Conservation (phyloP, 305 asterid genomes). For the Coffea humblotiana region DNA sequence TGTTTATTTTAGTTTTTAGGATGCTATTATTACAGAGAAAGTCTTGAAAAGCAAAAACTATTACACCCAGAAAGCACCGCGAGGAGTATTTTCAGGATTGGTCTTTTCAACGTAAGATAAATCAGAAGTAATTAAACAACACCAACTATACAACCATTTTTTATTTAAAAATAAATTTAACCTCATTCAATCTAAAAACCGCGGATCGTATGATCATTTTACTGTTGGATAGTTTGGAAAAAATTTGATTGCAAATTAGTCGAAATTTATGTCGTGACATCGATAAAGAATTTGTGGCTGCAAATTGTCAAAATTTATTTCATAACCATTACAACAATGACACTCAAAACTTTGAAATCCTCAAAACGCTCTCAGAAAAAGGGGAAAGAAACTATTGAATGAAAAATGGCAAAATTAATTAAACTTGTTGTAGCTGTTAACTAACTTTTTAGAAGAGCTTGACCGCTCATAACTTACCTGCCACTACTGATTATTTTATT, state of each 20-base stretch:
- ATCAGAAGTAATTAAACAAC: not conserved
- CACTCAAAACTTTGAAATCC: not conserved
- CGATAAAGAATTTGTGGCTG: not conserved
- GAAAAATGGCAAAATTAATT: not conserved
- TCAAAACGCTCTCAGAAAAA: slow-evolving; percentile 8
- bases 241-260: too few relatives aligned
- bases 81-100: not conserved
- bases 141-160: too few relatives aligned
- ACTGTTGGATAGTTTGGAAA: too few relatives aligned
- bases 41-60: too few relatives aligned
- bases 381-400: not conserved
- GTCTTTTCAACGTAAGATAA: not conserved
- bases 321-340: not conserved
- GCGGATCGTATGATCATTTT: too few relatives aligned
- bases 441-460: not conserved
- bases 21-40: too few relatives aligned
- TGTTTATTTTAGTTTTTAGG: too few relatives aligned
- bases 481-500: not conserved
- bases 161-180: too few relatives aligned
- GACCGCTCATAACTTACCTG: not conserved
- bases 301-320: not conserved
- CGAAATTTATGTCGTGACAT: too few relatives aligned
- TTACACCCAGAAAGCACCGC: too few relatives aligned
- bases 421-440: too few relatives aligned
- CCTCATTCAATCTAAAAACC: too few relatives aligned